Base-by-base conservation (phyloP, 129 eudicot species). In the Sambucus nigra region DNA sequence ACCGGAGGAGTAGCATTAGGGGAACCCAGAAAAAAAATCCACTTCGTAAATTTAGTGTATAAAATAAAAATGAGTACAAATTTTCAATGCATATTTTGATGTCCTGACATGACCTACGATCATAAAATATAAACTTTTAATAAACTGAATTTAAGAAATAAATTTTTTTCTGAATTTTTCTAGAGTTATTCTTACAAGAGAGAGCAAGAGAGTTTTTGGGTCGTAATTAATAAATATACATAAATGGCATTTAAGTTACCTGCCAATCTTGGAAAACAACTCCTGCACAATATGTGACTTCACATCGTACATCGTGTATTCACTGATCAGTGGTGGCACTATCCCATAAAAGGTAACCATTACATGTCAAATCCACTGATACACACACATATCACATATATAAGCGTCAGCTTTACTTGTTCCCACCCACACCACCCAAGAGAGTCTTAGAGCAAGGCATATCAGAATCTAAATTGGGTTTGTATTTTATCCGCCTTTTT, bases 241-340 rank as follows among this genome's bases (percentile, higher is more conserved):
- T 31, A 31, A 60, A 46, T 31, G 53, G 46, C 55, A 60, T 60
- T 60, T 50, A 60, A 25, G 55, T 41, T 45, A 21, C 20, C n/a
- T 59, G 51, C 25, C 68, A 57, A 54, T 69, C 60, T 69, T 69
- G 65, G 70, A 61, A 69, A 75, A 54, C 48, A 28, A 60, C 45
- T 46, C 20, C 6, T 57, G n/a, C 5, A 21, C 14, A 40, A 20
- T 22, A 39, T 22, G 18, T 42, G 42, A 15, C 17, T 15, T 47
- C 25, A 19, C 45, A 13, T 13, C 28, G 31, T 56, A 48, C n/a
- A 25, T 26, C 44, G 44, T 47, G 54, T 46, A 49, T 47, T 17
- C 28, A 29, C 53, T 60, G 6, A 27, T 31, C 48, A 44, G 26
- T 60, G 46, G 26, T 60, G 46, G 10, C 55, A 47, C 65, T 13